Base-by-base conservation (phyloP, 2,329 filamentous ascomycete genomes). In the Penicillium sp. region DNA sequence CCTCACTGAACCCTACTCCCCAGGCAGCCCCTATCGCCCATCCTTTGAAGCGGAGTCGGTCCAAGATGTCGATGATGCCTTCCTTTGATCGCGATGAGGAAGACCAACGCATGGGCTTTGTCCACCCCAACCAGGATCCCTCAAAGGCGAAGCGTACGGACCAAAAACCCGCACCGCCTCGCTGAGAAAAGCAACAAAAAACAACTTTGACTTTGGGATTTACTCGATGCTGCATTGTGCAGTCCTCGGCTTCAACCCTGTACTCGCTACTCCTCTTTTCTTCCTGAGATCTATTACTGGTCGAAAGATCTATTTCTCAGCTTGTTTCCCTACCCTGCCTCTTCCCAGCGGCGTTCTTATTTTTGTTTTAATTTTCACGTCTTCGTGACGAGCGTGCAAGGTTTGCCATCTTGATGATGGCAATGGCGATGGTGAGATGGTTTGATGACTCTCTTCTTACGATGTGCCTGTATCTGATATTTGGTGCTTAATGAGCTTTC, bases 101-200 rank as follows among this genome's bases (percentile, higher is more conserved):
- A 23, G 70, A 71, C 53, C 71, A 70, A 52, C 75, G 67, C 9
- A 28, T 73, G 43, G 71, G 66, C 56, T 76, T 76, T 55, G 68
- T 67, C 23, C 72, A 64, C 26, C 34, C 43, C 8, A 65, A 65
- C 21, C 61, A 69, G n/a, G 70, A 68, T 36, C 57, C 67, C 2
- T 56, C 56, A 14, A 68, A 71, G 42, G 36, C 61, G 11, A 70
- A 69, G 51, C 67, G 68, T 48, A 60, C 67, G 14, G 48, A 59
- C 36, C 64, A 56, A 31, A 71, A 70, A 53, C 59, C 58, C 19
- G 52, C 54, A 26, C 53, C 54, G 24, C 43, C 54, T 14, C 36
- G 36, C 3, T 39, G 19, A 39, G 9, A 37, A 40, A 23, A 40
- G 13, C 3, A 24, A 21, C 5, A 19, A 37, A 37, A 40, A 11